Base-by-base conservation (phyloP, 768 basidiomycete species). In the Neoboletus brunneissimus region DNA sequence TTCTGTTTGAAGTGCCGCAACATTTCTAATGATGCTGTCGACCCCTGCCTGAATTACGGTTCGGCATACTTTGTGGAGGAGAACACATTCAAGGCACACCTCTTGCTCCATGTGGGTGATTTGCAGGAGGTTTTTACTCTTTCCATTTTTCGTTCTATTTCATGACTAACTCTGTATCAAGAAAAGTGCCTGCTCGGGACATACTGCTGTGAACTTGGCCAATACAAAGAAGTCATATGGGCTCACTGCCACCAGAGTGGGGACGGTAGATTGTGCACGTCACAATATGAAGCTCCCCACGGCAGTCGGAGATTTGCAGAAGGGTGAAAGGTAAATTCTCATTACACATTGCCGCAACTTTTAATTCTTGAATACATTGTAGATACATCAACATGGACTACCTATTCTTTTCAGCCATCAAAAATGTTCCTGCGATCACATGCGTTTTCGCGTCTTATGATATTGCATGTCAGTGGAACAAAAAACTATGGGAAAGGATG, bases 171-270 rank as follows among this genome's bases (percentile, higher is more conserved):
- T 27, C 25, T 27, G 25, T 2, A 37, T 37, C 15, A 10, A 40
- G 55, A 57, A 60, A 48, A 60, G 59, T n/a, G 34, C 22, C 1
- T 60, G 56, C 23, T 43, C 27, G 0, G 31, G 42, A 2, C 56
- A 60, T 27, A 31, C 3, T 10, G 53, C 57, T 1, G 43, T 58
- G 3, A 58, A 58, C 32, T 57, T 65, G 5, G 58, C 41, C 12
- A 38, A 60, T 6, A 44, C 45, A 56, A 37, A 40, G 49, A 27
- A 35, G n/a, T n/a, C n/a, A n/a, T n/a, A n/a, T n/a, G 59, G 64
- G 0, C 54, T 66, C 4, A 60, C 63, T 0, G 62, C 70, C 10
- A 73, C 63, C 18, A 72, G 76, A 0, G 54, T 73, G 0, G 73
- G 68, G 0, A 61, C 59, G 0, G 58, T 66, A 1, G 62, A 68